Conservation (phyloP, 2,329 filamentous ascomycete species). For the Amauroascus niger region DNA sequence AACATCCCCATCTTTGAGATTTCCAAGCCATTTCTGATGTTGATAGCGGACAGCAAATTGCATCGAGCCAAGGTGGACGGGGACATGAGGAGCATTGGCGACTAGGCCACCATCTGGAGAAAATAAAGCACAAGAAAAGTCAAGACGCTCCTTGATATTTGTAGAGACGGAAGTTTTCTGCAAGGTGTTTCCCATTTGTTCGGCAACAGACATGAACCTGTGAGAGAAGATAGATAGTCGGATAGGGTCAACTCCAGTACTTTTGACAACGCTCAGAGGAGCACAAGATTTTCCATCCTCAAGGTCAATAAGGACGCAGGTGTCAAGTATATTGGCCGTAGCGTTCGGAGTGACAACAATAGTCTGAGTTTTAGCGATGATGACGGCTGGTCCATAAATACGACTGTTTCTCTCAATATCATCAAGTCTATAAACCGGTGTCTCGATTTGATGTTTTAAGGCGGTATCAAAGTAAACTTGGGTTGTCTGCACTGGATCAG, state of each 20-base stretch:
- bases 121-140: conserved; percentile 76
- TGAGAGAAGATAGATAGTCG: conserved; percentile 48
- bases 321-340: conserved; percentile 66
- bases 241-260: conserved; percentile 39
- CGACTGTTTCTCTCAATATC: conserved; percentile 28
- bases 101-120: conserved; percentile 66
- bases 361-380: conserved; percentile 66
- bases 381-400: conserved; percentile 61
- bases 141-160: conserved; percentile 77
- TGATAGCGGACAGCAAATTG: conserved; percentile 73
- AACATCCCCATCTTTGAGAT: conserved; percentile 64
- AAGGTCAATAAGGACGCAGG: conserved; percentile 82
- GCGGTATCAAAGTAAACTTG: conserved; percentile 30
- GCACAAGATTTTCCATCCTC: conserved; percentile 34
- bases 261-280: conserved; percentile 9
- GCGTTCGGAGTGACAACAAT: conserved; percentile 78
- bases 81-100: conserved; percentile 60
- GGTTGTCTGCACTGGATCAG: conserved; percentile 44
- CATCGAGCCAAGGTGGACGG: conserved; percentile 74
- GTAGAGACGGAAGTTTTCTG: conserved; percentile 48
- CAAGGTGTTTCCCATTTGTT: conserved; percentile 50
- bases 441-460: conserved; percentile 24
- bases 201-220: conserved; percentile 51
- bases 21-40: conserved; percentile 64
- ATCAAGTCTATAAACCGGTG: conserved; percentile 30